These are phyloP conservation scores for Tylopilus sp. DNA, from an alignment of 1,284 basidiomycete genomes.

Conservation along the genomic window DNA sequence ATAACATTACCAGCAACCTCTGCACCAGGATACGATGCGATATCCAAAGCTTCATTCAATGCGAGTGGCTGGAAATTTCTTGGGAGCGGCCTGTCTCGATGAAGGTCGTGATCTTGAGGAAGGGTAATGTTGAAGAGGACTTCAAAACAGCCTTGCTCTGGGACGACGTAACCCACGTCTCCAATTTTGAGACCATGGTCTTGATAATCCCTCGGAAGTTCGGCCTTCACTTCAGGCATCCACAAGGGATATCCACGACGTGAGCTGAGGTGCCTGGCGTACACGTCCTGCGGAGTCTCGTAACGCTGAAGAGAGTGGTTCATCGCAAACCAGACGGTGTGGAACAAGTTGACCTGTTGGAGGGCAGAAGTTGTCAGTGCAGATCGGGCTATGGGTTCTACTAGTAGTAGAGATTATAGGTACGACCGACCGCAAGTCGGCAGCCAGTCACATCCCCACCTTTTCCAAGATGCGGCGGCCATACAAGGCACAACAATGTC, in stretches of 20 bases:
- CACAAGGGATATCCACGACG: background rate
- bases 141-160: too few species aligned
- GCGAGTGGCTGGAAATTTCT: background rate
- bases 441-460: too few species aligned
- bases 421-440: too few species aligned
- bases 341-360: too few species aligned
- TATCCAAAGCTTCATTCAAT: background rate
- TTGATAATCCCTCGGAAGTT: slow-evolving; percentile 2
- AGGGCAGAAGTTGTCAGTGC: too few species aligned
- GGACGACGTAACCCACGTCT: slow-evolving; percentile 5
- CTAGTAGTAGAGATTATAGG: too few species aligned
- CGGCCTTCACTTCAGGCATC: background rate
- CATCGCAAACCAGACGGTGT: background rate
- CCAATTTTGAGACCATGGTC: slow-evolving; percentile 5
- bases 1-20: background rate
- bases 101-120: background rate
- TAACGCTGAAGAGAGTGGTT: background rate
- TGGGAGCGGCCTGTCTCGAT: background rate
- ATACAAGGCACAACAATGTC: too few species aligned
- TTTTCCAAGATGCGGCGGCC: too few species aligned
- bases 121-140: too few species aligned
- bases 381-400: too few species aligned
- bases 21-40: background rate
- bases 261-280: slow-evolving; percentile 1
- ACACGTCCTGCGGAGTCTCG: background rate